Base-by-base conservation (phyloP, 208 protist species). In the Wallacemonas sp. region DNA sequence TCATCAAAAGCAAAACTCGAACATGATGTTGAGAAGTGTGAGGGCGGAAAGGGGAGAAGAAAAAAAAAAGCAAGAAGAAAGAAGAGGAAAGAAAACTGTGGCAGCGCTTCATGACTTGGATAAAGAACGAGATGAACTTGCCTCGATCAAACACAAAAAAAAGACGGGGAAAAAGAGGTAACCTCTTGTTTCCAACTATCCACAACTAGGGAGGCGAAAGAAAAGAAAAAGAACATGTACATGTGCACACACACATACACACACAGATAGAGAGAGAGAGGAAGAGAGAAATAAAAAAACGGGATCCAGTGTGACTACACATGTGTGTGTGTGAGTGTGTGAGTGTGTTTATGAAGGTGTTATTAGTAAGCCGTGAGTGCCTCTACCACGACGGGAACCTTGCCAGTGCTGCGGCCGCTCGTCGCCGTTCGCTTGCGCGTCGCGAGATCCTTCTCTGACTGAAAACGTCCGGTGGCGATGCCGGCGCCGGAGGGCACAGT, bases 11-110 rank as follows among this genome's bases (percentile, higher is more conserved):
- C n/a, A n/a, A n/a, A n/a, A n/a, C n/a, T n/a, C n/a, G n/a, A n/a
- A n/a, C n/a, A n/a, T n/a, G n/a, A n/a, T n/a, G n/a, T n/a, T n/a
- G n/a, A n/a, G n/a, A n/a, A n/a, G n/a, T n/a, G n/a, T n/a, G n/a
- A n/a, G n/a, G n/a, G n/a, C n/a, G 44, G 44, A 48, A 48, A 23
- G 11, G 3, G 44, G 44, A 61, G 70, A 33, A 69, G 29, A 64
- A 57, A 36, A 57, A 22, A 68, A 48, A 8, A 59, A 16, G 4
- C 3, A 26, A 25, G 44, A 48, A 48, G 44, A 48, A 48, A 48
- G 20, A 48, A 23, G 44, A 18, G 44, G 5, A 18, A 14, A 25
- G 18, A 48, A 7, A 14, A 48, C 44, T 23, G 44, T 14, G n/a
- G n/a, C n/a, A n/a, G n/a, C n/a, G n/a, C n/a, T n/a, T n/a, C n/a